Conservation (phyloP, 2,329 filamentous ascomycete genomes). For the Fusarium acutatum region DNA sequence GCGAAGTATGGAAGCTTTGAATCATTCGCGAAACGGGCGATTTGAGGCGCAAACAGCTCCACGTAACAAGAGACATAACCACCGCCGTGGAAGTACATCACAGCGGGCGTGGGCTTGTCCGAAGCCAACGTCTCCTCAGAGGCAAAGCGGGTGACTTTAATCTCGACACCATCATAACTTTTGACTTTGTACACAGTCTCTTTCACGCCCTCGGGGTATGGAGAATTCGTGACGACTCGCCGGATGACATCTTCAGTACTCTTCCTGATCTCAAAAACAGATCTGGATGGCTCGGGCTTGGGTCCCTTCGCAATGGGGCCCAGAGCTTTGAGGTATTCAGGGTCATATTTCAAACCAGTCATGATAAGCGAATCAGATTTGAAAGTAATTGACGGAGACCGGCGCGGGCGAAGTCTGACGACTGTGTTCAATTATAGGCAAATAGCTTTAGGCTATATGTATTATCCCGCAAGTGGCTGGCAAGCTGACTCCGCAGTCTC, state of each 20-base stretch:
- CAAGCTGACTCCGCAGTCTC: neutral
- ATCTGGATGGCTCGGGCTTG: neutral
- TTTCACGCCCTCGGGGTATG: neutral
- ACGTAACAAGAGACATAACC: constrained; percentile 9
- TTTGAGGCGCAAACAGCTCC: constrained; percentile 7
- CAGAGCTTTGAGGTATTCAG: neutral
- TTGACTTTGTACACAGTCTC: constrained; percentile 8
- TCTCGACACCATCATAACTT: neutral
- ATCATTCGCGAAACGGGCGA: constrained; percentile 8
- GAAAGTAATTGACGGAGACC: fast-evolving
- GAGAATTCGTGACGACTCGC: neutral
- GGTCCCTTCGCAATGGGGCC: neutral
- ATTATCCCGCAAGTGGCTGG: neutral
- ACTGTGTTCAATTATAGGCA: neutral
- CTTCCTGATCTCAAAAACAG: neutral
- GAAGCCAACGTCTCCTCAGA: neutral
- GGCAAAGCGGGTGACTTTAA: constrained; percentile 14
- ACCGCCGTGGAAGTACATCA: constrained; percentile 19
- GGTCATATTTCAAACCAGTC: constrained; percentile 9
- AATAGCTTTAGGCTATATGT: neutral
- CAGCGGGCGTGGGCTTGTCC: neutral
- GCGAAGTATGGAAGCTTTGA: constrained; percentile 19
- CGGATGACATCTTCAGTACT: neutral
- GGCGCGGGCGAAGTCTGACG: neutral
- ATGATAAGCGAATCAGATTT: neutral